These are phyloP conservation scores for Lasiodiplodia sp. DNA, from an alignment of 2,329 filamentous ascomycete genomes.

Conservation along the genomic window DNA sequence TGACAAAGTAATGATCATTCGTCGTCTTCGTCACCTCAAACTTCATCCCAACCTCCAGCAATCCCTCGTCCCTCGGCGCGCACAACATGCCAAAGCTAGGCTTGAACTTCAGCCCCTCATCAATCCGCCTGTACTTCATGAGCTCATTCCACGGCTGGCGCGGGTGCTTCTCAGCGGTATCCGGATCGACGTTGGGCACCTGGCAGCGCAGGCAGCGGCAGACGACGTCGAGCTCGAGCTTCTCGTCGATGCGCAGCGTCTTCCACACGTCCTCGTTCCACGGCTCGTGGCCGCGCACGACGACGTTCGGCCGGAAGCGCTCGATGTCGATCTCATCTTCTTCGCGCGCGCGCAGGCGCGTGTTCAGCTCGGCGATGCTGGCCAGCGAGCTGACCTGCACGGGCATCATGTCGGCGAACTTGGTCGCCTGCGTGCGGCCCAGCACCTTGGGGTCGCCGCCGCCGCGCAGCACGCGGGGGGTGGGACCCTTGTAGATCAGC, in stretches of 20 bases:
- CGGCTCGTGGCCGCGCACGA: conserved; percentile 62
- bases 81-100: conserved; percentile 73
- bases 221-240: conserved; percentile 63
- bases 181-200: conserved; percentile 70
- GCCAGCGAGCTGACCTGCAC: conserved; percentile 63
- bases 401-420: conserved; percentile 68
- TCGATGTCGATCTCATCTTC: conserved; percentile 62
- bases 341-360: conserved; percentile 54
- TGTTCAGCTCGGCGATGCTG: conserved; percentile 66
- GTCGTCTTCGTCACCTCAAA: conserved; percentile 67
- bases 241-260: conserved; percentile 55
- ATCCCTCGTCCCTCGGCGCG: conserved; percentile 64
- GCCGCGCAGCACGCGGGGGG: conserved; percentile 60
- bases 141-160: conserved; percentile 69
- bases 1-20: conserved; percentile 58
- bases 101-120: conserved; percentile 68
- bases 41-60: conserved; percentile 64
- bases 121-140: conserved; percentile 67
- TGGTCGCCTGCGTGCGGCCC: conserved; percentile 61
- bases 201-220: conserved; percentile 67
- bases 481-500: conserved; percentile 69
- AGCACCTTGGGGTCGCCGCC: conserved; percentile 63
- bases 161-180: conserved; percentile 65
- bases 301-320: conserved; percentile 70
- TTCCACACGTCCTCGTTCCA: conserved; percentile 73